phyloP scores from a whole-genome alignment of 805 yeast genomes.

The Myxozyma sirexii region DNA sequence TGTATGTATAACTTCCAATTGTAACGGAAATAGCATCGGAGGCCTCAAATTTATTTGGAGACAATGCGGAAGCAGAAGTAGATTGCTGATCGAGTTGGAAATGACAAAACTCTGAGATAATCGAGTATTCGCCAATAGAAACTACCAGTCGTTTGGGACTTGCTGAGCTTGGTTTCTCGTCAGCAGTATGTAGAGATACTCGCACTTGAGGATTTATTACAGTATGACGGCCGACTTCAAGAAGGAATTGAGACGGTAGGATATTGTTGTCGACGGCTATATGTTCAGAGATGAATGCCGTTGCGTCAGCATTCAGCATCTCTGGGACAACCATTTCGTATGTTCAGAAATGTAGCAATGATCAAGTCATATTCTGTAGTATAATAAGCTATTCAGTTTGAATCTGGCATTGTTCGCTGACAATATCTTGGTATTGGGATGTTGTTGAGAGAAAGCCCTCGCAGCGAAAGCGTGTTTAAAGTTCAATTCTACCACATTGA shows the following conservation, averaged over 20 bases:
- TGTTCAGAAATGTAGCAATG: too few relatives aligned
- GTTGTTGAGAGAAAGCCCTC: too few relatives aligned
- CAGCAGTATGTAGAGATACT: not conserved
- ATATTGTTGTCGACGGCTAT: conserved; percentile 6
- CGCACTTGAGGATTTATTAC: conserved; percentile 19
- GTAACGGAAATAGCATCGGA: not conserved
- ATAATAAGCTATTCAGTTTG: not conserved
- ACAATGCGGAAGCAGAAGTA: not conserved
- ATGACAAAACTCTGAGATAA: conserved; percentile 15
- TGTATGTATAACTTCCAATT: conserved; percentile 12
- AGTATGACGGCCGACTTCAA: conserved; percentile 17
- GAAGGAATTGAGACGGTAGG: not conserved
- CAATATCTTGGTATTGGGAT: too few relatives aligned
- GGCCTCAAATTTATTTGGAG: not conserved
- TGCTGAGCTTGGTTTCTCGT: not conserved
- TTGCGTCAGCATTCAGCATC: conserved; percentile 16
- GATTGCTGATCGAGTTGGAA: not conserved
- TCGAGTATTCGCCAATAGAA: conserved; percentile 18
- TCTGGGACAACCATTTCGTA: conserved; percentile 11
- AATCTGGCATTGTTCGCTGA: too few relatives aligned
- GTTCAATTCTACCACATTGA: not conserved
- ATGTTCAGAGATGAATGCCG: conserved; percentile 25
- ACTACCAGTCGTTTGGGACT: not conserved
- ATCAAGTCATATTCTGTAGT: not conserved
- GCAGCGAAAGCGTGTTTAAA: not conserved